phyloP scores from a whole-genome alignment of 192 early-diverging fungal genomes.

The Gaertneriomyces semiglobifer region DNA sequence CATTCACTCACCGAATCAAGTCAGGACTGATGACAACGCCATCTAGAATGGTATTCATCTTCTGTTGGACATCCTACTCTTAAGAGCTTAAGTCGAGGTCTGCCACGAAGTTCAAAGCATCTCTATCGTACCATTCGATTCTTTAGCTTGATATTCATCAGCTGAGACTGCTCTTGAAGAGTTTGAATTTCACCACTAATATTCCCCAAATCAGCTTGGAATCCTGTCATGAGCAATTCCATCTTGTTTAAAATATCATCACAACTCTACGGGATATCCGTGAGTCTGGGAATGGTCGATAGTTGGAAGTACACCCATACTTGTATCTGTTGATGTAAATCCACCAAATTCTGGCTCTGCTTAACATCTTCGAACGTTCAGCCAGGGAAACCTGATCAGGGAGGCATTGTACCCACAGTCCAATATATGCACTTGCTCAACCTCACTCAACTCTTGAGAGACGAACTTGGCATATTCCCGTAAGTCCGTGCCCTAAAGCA shows the following conservation, averaged over 20 bases:
- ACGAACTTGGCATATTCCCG: slow-evolving; percentile 79
- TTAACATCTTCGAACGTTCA: slow-evolving; percentile 46
- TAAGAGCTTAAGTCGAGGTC: neutral
- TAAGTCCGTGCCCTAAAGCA: slow-evolving; percentile 72
- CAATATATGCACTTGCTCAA: slow-evolving; percentile 68
- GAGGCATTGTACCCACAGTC: slow-evolving; percentile 51
- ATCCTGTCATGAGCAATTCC: slow-evolving; percentile 79
- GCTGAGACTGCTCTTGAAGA: slow-evolving; percentile 76
- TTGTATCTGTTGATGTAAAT: slow-evolving; percentile 63
- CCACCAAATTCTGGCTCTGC: slow-evolving; percentile 57
- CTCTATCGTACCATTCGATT: slow-evolving; percentile 63
- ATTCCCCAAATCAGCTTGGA: slow-evolving; percentile 82
- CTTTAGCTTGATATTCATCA: slow-evolving; percentile 76
- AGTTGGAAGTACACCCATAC: slow-evolving; percentile 24
- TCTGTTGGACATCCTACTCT: slow-evolving; percentile 57
- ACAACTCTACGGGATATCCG: slow-evolving; percentile 22
- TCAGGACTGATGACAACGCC: slow-evolving; percentile 73
- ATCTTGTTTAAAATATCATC: slow-evolving; percentile 69
- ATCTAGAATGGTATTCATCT: slow-evolving; percentile 72
- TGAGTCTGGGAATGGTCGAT: neutral
- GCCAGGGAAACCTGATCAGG: neutral
- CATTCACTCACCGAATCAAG: slow-evolving; percentile 39
- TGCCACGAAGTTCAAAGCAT: neutral
- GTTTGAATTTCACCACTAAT: slow-evolving; percentile 85
- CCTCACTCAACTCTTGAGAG: slow-evolving; percentile 63